A percentile compares a stretch with the other conserved stretches of the same genome.
phyloP scores from a whole-genome alignment of 805 yeast genomes.

The Saturnispora galanensis region DNA sequence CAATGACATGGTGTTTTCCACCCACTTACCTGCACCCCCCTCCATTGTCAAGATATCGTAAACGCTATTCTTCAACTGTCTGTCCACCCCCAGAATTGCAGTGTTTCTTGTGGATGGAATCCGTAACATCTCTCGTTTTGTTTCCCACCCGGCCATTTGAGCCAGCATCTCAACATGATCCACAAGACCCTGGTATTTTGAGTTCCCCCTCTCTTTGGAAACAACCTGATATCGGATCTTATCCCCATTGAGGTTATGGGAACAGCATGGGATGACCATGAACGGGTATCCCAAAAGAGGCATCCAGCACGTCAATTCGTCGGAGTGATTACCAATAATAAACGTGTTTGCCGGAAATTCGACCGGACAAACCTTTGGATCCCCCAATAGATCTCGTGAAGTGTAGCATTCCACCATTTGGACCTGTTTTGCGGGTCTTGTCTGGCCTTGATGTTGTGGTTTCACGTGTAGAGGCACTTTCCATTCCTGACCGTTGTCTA shows the following conservation, averaged over 20 bases:
- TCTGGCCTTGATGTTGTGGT: conserved; percentile 19
- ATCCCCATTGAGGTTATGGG: conserved; percentile 76
- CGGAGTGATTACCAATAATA: conserved; percentile 89
- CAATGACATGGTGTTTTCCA: conserved; percentile 64
- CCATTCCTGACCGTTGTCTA: conserved; percentile 54
- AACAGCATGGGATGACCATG: conserved; percentile 91
- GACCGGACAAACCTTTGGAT: conserved; percentile 49
- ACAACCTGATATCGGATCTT: conserved; percentile 53
- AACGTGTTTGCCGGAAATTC: conserved; percentile 67
- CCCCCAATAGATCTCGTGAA: conserved; percentile 40
- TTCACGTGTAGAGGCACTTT: conserved; percentile 35
- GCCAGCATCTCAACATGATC: conserved; percentile 75
- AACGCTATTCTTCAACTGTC: conserved; percentile 17
- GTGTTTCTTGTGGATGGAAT: conserved; percentile 93
- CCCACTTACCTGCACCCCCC: conserved; percentile 91
- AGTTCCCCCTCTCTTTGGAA: conserved; percentile 26
- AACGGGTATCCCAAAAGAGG: conserved; percentile 83
- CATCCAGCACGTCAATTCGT: conserved; percentile 92
- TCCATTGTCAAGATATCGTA: conserved; percentile 59
- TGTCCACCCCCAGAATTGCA: conserved; percentile 57
- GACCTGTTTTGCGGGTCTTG: conserved; percentile 18
- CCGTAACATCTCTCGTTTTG: conserved; percentile 76
- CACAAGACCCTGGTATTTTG: conserved; percentile 78
- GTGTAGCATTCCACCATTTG: conserved; percentile 48
- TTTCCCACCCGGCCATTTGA: conserved; percentile 66